These are phyloP conservation scores for Fragilaria radians DNA, from an alignment of 108 stramenopile species.

Conservation along the genomic window DNA sequence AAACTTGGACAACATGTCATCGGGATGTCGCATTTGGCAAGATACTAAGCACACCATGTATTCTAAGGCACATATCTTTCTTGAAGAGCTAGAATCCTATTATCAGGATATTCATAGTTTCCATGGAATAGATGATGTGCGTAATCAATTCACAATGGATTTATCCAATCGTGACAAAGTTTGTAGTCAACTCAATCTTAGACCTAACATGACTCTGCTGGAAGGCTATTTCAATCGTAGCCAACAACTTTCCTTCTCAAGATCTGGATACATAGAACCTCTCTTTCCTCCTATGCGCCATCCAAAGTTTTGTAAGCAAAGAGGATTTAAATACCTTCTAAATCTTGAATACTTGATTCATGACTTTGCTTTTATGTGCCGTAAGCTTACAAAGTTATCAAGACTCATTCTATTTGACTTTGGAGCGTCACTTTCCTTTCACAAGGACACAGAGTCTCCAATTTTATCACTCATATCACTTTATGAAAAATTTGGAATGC, in stretches of 20 bases:
- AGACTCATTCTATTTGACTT: conserved; percentile 49
- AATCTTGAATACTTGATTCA: conserved; percentile 53
- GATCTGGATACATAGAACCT: conserved; percentile 30
- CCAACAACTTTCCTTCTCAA: conserved; percentile 10
- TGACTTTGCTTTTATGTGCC: conserved; percentile 62
- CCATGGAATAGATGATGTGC: not conserved
- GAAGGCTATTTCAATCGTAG: conserved; percentile 1
- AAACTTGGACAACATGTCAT: not conserved
- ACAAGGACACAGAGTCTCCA: conserved; percentile 16
- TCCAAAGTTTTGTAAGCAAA: conserved; percentile 17
- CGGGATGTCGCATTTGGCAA: not conserved
- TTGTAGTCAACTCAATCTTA: not conserved
- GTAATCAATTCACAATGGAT: not conserved
- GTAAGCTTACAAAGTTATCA: conserved; percentile 26
- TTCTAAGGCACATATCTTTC: not conserved
- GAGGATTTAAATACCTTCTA: not conserved
- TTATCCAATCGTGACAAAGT: not conserved
- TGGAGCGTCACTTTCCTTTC: conserved; percentile 55
- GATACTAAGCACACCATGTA: not conserved
- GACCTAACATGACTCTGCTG: not conserved
- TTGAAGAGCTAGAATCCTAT: not conserved
- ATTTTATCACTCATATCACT: conserved; percentile 18
- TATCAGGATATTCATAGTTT: not conserved
- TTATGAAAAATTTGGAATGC: conserved; percentile 52
- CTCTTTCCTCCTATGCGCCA: conserved; percentile 36